Evolutionary conservation across 192 early-diverging fungal genomes (phyloP), one percentile per base, ranked within the genome.

Genomic region (Coemansia guatemalensis): DNA sequence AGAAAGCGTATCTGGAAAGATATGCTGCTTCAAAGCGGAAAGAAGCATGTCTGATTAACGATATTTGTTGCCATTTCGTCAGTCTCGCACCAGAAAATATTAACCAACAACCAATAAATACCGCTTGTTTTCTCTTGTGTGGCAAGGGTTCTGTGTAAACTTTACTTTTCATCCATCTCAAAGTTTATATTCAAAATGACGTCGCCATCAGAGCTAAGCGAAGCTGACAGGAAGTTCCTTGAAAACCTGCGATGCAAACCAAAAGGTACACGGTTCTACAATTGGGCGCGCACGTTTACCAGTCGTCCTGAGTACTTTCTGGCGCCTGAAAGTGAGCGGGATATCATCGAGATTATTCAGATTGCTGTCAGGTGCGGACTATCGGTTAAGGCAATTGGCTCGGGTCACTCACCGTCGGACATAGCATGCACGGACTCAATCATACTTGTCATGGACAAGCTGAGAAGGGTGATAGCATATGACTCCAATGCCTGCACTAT

Each of bases 371-470:
- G 61, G 8, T 53, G 77, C 44, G 61, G 81, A 2, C 79, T 88
- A 32, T 44, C 47, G 12, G 73, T 92, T 63, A 88, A 88, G 63
- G 83, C 86, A 3, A 71, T 89, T 39, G 90, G 90, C 2, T 81
- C 86, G 24, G 88, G 88, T 0, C 88, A 92, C 68, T 92, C 88
- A 21, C 88, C 88, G 12, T 92, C 88, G 1, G 90, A 92, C 57
- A 35, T 92, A 9, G 87, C 88, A 0, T 89, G 85, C 68, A 85
- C 86, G 17, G 64, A 81, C 53, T 83, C 80, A 22, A 84, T 85
- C 58, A 85, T 89, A 82, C 78, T 92, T 58, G 88, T 85, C 62
- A 85, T 89, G 70, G 85, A 88, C 75, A 81, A 84, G 35, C 67
- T 92, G 68, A 73, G 85, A 71, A 44, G 71, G 0, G 48, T 88